A percentile compares a stretch with the other conserved stretches of the same genome.
Conservation (phyloP, 2,329 filamentous ascomycete genomes). For the Nannizziopsis barbatae region DNA sequence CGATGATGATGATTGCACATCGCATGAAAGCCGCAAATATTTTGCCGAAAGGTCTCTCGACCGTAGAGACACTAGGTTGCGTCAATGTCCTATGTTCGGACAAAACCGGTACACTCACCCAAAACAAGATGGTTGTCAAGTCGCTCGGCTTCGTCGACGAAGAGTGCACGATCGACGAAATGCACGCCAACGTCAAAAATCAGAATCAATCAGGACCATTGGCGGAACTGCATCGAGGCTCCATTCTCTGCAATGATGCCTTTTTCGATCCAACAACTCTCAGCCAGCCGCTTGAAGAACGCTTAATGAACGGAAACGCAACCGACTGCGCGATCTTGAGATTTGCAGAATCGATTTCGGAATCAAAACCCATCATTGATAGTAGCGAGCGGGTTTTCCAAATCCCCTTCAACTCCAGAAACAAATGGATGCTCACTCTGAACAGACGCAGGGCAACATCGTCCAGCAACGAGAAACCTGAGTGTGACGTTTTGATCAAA, state of each 20-base stretch:
- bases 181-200: conserved; percentile 33
- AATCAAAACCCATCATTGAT: conserved; percentile 46
- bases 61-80: conserved; percentile 63
- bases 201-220: conserved; percentile 34
- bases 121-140: conserved; percentile 63
- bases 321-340: conserved; percentile 65
- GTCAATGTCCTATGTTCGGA: conserved; percentile 48
- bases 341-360: conserved; percentile 48
- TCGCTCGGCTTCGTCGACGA: conserved; percentile 50
- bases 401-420: conserved; percentile 70
- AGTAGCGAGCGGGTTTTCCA: conserved; percentile 57
- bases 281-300: conserved; percentile 48
- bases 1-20: conserved; percentile 63
- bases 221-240: conserved; percentile 49
- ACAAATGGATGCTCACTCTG: conserved; percentile 68
- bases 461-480: conserved; percentile 21
- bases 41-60: conserved; percentile 68
- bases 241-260: conserved; percentile 62
- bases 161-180: conserved; percentile 41
- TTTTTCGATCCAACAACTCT: conserved; percentile 59
- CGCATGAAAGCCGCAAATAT: conserved; percentile 67
- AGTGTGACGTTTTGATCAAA: conserved; percentile 47
- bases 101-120: conserved; percentile 39
- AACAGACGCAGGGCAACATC: conserved; percentile 25
- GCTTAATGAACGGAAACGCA: conserved; percentile 61